Evolutionary conservation across 768 basidiomycete genomes (phyloP).

Genomic region (Postia placenta): DNA sequence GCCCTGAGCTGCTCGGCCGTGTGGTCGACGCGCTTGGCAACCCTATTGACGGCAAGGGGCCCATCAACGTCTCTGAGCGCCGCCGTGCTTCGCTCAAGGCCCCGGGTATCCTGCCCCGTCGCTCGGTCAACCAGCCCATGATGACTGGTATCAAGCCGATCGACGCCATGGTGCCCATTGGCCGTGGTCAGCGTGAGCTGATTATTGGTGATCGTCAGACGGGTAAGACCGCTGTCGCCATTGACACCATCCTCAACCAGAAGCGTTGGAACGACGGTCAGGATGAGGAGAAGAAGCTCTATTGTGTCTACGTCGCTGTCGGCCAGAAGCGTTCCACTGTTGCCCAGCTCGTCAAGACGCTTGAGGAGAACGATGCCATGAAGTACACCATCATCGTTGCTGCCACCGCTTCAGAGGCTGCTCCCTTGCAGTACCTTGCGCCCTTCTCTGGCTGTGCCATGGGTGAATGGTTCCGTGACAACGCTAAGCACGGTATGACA

Average conservation of each 20-base stretch:
- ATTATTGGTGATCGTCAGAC: constrained; percentile 99
- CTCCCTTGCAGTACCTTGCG: constrained; percentile 98
- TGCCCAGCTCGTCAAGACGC: constrained; percentile 98
- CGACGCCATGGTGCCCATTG: constrained; percentile 99
- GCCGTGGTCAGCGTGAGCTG: constrained; percentile 99
- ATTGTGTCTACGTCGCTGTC: constrained; percentile 99
- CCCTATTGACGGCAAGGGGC: constrained; percentile 99
- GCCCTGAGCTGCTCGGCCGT: constrained; percentile 94
- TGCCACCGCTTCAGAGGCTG: constrained; percentile 98
- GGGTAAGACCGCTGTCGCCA: constrained; percentile 98
- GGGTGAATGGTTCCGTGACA: constrained; percentile 99
- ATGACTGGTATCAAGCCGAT: constrained; percentile 99
- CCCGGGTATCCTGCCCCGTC: constrained; percentile 97
- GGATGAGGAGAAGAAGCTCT: constrained; percentile 96
- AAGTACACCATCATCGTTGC: constrained; percentile 99
- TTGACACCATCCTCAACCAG: constrained; percentile 99
- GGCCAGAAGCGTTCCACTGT: constrained; percentile 99
- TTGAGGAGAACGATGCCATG: constrained; percentile 99
- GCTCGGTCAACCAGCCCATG: constrained; percentile 99
- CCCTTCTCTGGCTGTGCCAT: constrained; percentile 99
- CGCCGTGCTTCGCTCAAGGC: constrained; percentile 98
- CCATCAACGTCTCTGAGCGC: constrained; percentile 89
- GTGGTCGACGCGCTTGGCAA: constrained; percentile 99
- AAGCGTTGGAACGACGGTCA: constrained; percentile 99
- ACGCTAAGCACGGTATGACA: constrained; percentile 93